Conservation (phyloP, 2,329 filamentous ascomycete species). For the Apiospora kogelbergensis region DNA sequence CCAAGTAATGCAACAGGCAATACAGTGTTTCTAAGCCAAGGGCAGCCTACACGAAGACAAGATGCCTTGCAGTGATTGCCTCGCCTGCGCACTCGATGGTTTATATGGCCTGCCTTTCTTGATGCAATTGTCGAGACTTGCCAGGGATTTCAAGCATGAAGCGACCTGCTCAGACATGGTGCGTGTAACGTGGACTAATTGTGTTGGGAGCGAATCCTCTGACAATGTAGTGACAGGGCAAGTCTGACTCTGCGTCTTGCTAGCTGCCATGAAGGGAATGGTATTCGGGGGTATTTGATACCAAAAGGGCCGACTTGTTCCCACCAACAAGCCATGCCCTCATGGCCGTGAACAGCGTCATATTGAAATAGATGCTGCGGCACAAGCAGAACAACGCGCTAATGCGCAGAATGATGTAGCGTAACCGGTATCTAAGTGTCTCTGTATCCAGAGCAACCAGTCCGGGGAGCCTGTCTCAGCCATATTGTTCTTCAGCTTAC, state of each 20-base stretch:
- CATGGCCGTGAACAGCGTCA: not conserved
- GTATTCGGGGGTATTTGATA: not conserved
- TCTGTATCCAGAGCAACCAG: not conserved
- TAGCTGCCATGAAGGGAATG: not conserved
- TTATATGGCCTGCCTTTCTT: not conserved
- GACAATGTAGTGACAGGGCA: not conserved
- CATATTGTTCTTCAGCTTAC: not conserved
- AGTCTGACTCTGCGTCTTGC: not conserved
- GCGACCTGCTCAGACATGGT: not conserved
- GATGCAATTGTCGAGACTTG: not conserved
- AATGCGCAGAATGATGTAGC: not conserved
- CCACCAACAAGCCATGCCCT: slow-evolving; percentile 1
- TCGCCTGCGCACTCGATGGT: not conserved
- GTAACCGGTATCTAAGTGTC: not conserved
- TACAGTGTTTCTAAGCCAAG: not conserved
- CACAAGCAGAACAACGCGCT: not conserved
- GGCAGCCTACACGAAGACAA: not conserved
- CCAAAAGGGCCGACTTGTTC: slow-evolving; percentile 1
- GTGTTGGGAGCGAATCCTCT: not conserved
- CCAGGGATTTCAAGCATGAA: not conserved
- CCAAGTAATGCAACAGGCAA: not conserved
- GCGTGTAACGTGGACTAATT: not conserved
- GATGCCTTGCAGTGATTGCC: not conserved
- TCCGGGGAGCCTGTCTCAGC: not conserved
- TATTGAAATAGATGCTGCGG: not conserved